Evolutionary conservation across 2,329 filamentous ascomycete species (phyloP).

Genomic region (Aspergillus piperis): DNA sequence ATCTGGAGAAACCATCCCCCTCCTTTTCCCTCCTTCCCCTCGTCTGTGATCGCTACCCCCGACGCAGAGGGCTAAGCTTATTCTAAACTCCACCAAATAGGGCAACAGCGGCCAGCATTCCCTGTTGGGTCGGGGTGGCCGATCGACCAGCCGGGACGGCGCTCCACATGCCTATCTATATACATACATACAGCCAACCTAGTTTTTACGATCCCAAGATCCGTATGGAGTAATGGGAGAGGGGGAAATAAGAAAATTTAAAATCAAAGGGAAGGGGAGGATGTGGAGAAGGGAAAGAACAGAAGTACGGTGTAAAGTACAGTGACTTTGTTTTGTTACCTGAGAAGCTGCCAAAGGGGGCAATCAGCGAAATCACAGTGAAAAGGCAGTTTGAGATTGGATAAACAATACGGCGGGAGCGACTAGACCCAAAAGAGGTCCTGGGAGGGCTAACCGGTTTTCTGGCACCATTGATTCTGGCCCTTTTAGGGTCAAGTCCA

Average conservation of each 20-base stretch:
- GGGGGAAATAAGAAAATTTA: not conserved
- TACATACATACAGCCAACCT: not conserved
- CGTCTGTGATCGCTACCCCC: slow-evolving; percentile 8
- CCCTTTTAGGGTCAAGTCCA: not conserved
- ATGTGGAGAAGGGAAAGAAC: not conserved
- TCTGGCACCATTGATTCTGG: slow-evolving; percentile 3
- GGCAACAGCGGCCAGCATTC: slow-evolving; percentile 15
- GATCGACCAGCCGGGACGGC: slow-evolving; percentile 13
- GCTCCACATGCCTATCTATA: slow-evolving; percentile 14
- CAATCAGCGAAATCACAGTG: not conserved
- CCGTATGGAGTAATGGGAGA: not conserved
- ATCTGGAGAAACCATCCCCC: not conserved
- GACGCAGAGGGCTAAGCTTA: slow-evolving; percentile 24
- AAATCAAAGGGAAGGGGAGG: too few relatives aligned
- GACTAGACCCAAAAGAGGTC: not conserved
- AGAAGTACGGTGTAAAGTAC: not conserved
- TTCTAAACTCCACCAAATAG: slow-evolving; percentile 23
- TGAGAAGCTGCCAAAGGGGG: too few relatives aligned
- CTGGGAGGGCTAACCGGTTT: not conserved
- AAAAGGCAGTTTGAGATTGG: not conserved
- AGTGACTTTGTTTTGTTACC: too few relatives aligned
- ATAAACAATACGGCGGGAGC: not conserved
- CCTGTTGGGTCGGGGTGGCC: slow-evolving; percentile 16
- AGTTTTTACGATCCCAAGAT: not conserved
- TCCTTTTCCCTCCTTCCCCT: not conserved